These are phyloP conservation scores for Metarhizium album DNA, from an alignment of 2,329 filamentous ascomycete genomes.

Conservation along the genomic window DNA sequence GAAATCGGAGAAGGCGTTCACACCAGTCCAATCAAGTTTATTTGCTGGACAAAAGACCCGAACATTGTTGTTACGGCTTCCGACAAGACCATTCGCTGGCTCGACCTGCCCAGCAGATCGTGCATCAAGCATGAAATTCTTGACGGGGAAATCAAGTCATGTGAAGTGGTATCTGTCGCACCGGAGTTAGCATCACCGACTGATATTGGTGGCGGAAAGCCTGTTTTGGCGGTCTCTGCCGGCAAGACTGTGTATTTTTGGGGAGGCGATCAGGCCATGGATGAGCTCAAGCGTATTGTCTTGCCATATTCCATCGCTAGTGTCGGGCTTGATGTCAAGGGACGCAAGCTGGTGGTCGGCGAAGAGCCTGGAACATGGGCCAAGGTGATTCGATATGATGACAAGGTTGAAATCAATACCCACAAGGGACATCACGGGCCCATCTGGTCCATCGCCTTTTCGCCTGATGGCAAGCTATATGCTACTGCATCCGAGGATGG, in stretches of 20 bases:
- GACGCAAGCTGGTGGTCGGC: conserved; percentile 78
- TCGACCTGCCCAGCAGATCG: conserved; percentile 68
- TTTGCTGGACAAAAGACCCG: conserved; percentile 84
- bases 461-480: conserved; percentile 90
- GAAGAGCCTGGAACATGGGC: conserved; percentile 93
- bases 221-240: conserved; percentile 80
- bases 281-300: conserved; percentile 66
- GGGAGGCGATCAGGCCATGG: conserved; percentile 60
- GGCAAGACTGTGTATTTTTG: conserved; percentile 93
- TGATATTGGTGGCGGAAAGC: conserved; percentile 56
- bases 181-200: conserved; percentile 44
- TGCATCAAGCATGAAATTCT: conserved; percentile 68
- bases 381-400: conserved; percentile 84
- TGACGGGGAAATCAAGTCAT: conserved; percentile 80
- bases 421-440: conserved; percentile 96
- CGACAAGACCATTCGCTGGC: conserved; percentile 90
- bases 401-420: conserved; percentile 73
- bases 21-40: conserved; percentile 83
- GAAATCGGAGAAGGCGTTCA: conserved; percentile 84
- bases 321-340: conserved; percentile 74
- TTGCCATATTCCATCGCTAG: conserved; percentile 82
- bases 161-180: conserved; percentile 70
- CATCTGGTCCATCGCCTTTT: conserved; percentile 92
- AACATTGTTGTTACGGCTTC: conserved; percentile 86
- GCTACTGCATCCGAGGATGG: conserved; percentile 95